Conservation (phyloP, 2,329 filamentous ascomycete species). For the Bipolaris bicolor region DNA sequence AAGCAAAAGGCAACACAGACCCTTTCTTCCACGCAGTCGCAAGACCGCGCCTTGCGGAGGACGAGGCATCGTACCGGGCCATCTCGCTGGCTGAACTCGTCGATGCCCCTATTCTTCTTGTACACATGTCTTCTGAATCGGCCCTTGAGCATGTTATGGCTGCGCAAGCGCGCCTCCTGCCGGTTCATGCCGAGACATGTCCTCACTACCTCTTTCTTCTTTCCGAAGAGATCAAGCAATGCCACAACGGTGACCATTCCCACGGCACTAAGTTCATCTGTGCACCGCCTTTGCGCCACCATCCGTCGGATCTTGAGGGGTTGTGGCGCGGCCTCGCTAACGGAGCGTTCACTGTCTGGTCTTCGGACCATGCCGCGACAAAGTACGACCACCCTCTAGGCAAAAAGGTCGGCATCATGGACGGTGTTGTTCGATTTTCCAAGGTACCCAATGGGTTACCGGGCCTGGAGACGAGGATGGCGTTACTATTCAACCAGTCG, state of each 20-base stretch:
- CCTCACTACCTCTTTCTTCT: not conserved
- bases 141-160: not conserved
- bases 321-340: not conserved
- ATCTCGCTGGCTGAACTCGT: not conserved
- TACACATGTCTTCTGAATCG: not conserved
- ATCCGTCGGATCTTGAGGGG: not conserved
- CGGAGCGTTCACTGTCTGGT: not conserved
- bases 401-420: not conserved
- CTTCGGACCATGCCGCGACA: not conserved
- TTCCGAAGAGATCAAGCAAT: not conserved
- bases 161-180: not conserved
- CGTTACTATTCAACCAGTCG: not conserved
- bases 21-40: not conserved
- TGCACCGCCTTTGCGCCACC: not conserved
- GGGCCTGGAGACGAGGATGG: not conserved
- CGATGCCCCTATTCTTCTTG: not conserved
- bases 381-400: not conserved
- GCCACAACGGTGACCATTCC: not conserved
- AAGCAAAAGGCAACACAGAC: not conserved
- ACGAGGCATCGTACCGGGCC: not conserved
- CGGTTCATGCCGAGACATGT: not conserved
- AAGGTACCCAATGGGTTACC: not conserved
- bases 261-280: not conserved
- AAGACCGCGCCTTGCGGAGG: not conserved
- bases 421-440: not conserved